Evolutionary conservation across 768 basidiomycete genomes (phyloP).

Genomic region (Xanthoconium purpureum): DNA sequence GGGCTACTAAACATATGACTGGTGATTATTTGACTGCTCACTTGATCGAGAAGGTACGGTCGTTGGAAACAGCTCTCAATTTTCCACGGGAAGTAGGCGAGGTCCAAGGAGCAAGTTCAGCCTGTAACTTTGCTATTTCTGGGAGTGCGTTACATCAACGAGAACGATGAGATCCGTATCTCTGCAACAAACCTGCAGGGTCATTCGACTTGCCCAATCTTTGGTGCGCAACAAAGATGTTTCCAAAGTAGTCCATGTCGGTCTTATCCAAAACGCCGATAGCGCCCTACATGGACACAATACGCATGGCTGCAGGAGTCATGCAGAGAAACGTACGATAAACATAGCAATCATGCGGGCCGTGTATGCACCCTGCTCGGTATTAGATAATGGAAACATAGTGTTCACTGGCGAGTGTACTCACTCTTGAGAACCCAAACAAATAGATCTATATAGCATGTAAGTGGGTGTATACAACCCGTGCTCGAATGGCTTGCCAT

Average conservation of each 20-base stretch:
- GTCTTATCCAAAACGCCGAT: slow-evolving; percentile 69
- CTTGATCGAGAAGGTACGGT: slow-evolving; percentile 60
- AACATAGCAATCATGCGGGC: slow-evolving; percentile 72
- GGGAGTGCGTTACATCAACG: neutral
- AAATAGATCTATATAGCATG: slow-evolving; percentile 56
- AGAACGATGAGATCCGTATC: neutral
- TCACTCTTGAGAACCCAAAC: slow-evolving; percentile 73
- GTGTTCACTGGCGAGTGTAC: slow-evolving; percentile 6
- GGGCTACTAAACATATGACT: slow-evolving; percentile 1
- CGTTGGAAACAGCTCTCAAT: slow-evolving; percentile 44
- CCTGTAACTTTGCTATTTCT: slow-evolving; percentile 41
- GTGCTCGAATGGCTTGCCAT: neutral
- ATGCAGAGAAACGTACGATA: slow-evolving; percentile 20
- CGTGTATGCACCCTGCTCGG: slow-evolving; percentile 66
- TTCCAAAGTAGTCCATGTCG: slow-evolving; percentile 70
- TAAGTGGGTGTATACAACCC: slow-evolving; percentile 1
- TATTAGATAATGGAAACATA: slow-evolving; percentile 3
- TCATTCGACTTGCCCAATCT: slow-evolving; percentile 55
- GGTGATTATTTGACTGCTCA: slow-evolving; percentile 27
- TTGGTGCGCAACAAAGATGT: slow-evolving; percentile 60
- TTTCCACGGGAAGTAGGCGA: slow-evolving; percentile 49
- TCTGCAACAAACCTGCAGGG: slow-evolving; percentile 36
- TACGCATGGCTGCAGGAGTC: neutral
- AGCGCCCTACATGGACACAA: slow-evolving; percentile 45
- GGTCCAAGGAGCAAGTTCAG: slow-evolving; percentile 53